These are phyloP conservation scores for Biscogniauxia mediterranea DNA, from an alignment of 2,329 filamentous ascomycete genomes.

Conservation along the genomic window DNA sequence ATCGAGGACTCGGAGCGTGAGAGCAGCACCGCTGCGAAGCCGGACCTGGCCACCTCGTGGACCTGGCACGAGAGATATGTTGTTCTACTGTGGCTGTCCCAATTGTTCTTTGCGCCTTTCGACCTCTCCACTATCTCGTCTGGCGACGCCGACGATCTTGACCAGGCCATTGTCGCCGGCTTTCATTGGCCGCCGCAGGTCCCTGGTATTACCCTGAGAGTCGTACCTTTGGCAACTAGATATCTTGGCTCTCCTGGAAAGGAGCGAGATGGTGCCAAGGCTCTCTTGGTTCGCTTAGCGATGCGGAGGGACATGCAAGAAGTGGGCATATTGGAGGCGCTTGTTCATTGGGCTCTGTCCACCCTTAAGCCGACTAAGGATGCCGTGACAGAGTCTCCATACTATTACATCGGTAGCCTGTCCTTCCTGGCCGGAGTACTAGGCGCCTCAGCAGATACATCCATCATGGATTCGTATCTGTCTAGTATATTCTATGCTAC, in stretches of 20 bases:
- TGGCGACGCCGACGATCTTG: conserved; percentile 46
- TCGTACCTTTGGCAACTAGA: conserved; percentile 68
- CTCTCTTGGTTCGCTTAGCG: conserved; percentile 76
- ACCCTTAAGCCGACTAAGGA: conserved; percentile 50
- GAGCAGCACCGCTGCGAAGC: conserved; percentile 9
- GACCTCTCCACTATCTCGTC: conserved; percentile 84
- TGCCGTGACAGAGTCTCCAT: conserved; percentile 51
- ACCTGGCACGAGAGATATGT: conserved; percentile 89
- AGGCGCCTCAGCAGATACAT: conserved; percentile 66
- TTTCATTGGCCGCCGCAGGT: conserved; percentile 58
- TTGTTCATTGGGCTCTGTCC: conserved; percentile 70
- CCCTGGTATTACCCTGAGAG: conserved; percentile 67
- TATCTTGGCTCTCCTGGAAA: conserved; percentile 78
- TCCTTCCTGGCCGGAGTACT: conserved; percentile 77
- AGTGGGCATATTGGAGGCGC: conserved; percentile 63
- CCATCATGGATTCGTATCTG: conserved; percentile 69
- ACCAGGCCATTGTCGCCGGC: conserved; percentile 42
- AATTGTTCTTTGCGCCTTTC: conserved; percentile 82
- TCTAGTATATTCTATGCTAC: conserved; percentile 63
- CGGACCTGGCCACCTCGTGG: conserved; percentile 40
- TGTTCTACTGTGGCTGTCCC: conserved; percentile 82
- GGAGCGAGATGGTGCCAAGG: conserved; percentile 84
- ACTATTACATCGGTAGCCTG: conserved; percentile 75
- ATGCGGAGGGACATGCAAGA: conserved; percentile 85
- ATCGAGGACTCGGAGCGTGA: conserved; percentile 61